Evolutionary conservation across 2,329 filamentous ascomycete genomes (phyloP).

Genomic region (Eurotiales sp.): DNA sequence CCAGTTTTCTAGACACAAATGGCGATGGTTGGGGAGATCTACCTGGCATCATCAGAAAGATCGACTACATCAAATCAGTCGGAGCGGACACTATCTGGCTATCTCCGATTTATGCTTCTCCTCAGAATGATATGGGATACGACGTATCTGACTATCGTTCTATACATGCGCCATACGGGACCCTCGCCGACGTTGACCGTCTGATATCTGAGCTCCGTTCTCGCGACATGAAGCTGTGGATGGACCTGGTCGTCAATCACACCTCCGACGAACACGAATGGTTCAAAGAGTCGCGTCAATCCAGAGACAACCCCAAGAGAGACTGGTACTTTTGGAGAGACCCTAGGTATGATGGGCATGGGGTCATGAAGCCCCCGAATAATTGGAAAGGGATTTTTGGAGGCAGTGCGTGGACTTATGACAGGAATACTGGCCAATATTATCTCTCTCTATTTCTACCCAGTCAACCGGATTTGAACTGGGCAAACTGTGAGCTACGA

Average conservation of each 20-base stretch:
- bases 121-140: slow-evolving; percentile 50
- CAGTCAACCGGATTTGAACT: slow-evolving; percentile 78
- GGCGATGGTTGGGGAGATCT: slow-evolving; percentile 33
- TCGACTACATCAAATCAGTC: slow-evolving; percentile 26
- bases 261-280: slow-evolving; percentile 52
- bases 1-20: slow-evolving; percentile 32
- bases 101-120: slow-evolving; percentile 50
- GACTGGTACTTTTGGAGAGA: slow-evolving; percentile 58
- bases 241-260: slow-evolving; percentile 47
- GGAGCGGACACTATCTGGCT: slow-evolving; percentile 32
- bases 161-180: slow-evolving; percentile 47
- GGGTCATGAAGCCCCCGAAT: slow-evolving; percentile 61
- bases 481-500: slow-evolving; percentile 66
- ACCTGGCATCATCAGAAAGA: slow-evolving; percentile 25
- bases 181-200: slow-evolving; percentile 44
- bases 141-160: slow-evolving; percentile 54
- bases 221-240: slow-evolving; percentile 47
- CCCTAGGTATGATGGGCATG: not conserved
- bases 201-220: slow-evolving; percentile 42
- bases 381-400: slow-evolving; percentile 66
- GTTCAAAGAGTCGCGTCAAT: slow-evolving; percentile 61
- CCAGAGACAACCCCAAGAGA: slow-evolving; percentile 56
- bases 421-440: slow-evolving; percentile 68
- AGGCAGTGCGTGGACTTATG: slow-evolving; percentile 52
- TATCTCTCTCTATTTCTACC: slow-evolving; percentile 72